Percentiles rank a stretch among this genome's conserved stretches.
Evolutionary conservation across 495 filamentous ascomycete species (phyloP).

Genomic region (Aspergillus campestris): DNA sequence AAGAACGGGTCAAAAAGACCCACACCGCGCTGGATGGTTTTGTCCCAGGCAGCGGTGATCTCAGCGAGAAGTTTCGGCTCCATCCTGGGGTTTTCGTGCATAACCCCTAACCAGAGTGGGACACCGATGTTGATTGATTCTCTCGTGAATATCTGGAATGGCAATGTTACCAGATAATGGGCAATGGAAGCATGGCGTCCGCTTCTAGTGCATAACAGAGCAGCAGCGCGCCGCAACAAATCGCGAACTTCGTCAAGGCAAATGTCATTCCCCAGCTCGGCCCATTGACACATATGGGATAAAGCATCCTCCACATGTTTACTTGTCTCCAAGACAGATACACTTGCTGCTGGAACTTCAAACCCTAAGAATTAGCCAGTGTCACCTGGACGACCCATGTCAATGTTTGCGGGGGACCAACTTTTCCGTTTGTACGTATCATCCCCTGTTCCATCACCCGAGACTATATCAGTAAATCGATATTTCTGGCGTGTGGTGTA

Average conservation of each 20-base stretch:
- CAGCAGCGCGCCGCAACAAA: constrained; percentile 71
- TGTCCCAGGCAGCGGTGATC: constrained; percentile 81
- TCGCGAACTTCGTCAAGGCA: constrained; percentile 70
- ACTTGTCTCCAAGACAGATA: constrained; percentile 10
- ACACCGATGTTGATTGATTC: constrained; percentile 92
- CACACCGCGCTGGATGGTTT: constrained; percentile 59
- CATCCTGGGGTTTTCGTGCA: constrained; percentile 88
- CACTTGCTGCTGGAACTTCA: background rate
- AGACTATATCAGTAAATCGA: constrained; percentile 60
- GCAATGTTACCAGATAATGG: constrained; percentile 80
- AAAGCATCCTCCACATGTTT: constrained; percentile 23
- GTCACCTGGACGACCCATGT: constrained; percentile 1
- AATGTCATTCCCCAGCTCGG: constrained; percentile 54
- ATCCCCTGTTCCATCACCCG: constrained; percentile 7
- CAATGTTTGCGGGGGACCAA: background rate
- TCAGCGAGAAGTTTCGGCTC: constrained; percentile 76
- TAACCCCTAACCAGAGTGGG: constrained; percentile 91
- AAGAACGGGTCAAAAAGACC: constrained; percentile 76
- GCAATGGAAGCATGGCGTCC: constrained; percentile 66
- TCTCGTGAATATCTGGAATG: constrained; percentile 87
- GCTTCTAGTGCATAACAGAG: constrained; percentile 68
- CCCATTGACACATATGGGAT: constrained; percentile 55
- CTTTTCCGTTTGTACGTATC: constrained; percentile 8
- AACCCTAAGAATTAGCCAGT: background rate
- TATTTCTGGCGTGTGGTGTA: constrained; percentile 97